phyloP scores from a whole-genome alignment of 768 basidiomycete genomes.

The Hemileccinum rubropunctum region DNA sequence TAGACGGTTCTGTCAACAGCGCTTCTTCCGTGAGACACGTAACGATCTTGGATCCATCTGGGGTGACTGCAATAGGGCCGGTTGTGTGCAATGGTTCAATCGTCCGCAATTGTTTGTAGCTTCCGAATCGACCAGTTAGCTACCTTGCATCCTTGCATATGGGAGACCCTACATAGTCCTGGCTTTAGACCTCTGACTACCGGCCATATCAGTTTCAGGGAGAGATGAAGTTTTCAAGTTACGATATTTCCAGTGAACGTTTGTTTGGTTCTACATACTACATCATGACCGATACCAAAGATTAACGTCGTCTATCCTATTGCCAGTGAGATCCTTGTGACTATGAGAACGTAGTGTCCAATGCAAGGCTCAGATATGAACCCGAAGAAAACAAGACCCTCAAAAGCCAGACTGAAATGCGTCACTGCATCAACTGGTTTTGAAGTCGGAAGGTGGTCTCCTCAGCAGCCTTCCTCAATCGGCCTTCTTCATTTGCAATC shows the following conservation, averaged over 20 bases:
- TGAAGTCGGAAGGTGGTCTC: conserved; percentile 41
- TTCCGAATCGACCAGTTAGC: conserved; percentile 29
- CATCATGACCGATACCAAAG: not conserved
- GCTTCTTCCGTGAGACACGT: conserved; percentile 88
- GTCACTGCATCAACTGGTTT: conserved; percentile 17
- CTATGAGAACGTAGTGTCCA: not conserved
- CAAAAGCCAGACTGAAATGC: not conserved
- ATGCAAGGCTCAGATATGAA: not conserved
- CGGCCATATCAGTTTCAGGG: conserved; percentile 13
- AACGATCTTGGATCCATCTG: conserved; percentile 75
- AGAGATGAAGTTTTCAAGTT: too few relatives aligned
- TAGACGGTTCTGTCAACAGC: conserved; percentile 75
- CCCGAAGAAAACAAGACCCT: not conserved
- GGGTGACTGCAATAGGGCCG: conserved; percentile 78
- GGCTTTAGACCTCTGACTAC: conserved; percentile 39
- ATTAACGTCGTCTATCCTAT: conserved; percentile 10
- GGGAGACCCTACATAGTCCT: conserved; percentile 37
- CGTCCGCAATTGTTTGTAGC: conserved; percentile 72
- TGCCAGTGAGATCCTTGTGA: not conserved
- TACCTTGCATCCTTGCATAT: not conserved
- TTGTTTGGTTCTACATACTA: too few relatives aligned
- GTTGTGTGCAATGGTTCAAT: conserved; percentile 85
- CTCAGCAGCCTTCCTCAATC: conserved; percentile 48
- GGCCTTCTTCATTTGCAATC: conserved; percentile 46
- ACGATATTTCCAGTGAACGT: too few relatives aligned